Evolutionary conservation across 768 basidiomycete species (phyloP).

Genomic region (Mycena amicta): DNA sequence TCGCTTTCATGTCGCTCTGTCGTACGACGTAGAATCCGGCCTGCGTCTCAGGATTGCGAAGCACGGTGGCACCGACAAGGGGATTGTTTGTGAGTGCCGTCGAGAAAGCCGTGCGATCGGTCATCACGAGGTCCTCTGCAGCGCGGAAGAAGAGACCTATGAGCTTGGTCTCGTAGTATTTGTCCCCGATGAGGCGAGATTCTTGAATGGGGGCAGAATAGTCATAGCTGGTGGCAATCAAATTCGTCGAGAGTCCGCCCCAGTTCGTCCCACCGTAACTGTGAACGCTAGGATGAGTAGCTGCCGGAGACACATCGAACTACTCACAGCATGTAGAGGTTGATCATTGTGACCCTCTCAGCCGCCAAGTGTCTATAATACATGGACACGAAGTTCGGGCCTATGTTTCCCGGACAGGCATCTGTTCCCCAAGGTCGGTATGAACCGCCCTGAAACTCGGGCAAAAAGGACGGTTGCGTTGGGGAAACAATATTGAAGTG

Average conservation of each 20-base stretch:
- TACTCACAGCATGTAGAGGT: constrained; percentile 17
- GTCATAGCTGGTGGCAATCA: constrained; percentile 47
- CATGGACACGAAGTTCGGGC: constrained; percentile 15
- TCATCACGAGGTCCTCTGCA: constrained; percentile 56
- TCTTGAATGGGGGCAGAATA: constrained; percentile 58
- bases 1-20: constrained; percentile 51
- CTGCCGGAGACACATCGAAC: background rate
- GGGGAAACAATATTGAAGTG: constrained; percentile 14
- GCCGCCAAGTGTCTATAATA: constrained; percentile 17
- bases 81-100: constrained; percentile 28
- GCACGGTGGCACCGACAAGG: constrained; percentile 42
- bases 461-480: constrained; percentile 18
- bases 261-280: constrained; percentile 16
- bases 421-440: constrained; percentile 19
- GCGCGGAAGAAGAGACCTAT: constrained; percentile 60
- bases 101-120: constrained; percentile 48
- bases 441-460: constrained; percentile 21
- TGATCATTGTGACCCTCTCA: constrained; percentile 11
- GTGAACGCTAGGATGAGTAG: background rate
- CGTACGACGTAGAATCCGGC: constrained; percentile 55
- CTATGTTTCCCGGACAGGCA: constrained; percentile 12
- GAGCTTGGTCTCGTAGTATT: constrained; percentile 59
- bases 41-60: constrained; percentile 52
- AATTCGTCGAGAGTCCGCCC: constrained; percentile 18
- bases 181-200: constrained; percentile 45